Conservation (phyloP, 148 eudicot genomes). For the Chenopodium berlandieri region DNA sequence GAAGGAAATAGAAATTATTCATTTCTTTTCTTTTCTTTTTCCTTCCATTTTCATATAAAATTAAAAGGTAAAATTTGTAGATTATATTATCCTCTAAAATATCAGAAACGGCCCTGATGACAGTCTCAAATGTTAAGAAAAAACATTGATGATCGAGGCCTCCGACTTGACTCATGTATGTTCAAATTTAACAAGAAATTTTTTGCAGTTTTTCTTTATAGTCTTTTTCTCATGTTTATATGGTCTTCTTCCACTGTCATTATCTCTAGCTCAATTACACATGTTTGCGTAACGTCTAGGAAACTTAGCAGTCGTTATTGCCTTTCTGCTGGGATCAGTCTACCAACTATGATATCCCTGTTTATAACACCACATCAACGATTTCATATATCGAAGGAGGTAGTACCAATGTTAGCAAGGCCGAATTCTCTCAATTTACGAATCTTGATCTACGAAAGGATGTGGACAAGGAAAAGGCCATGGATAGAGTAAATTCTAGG, state of each 20-base stretch:
- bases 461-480: slow-evolving; percentile 19
- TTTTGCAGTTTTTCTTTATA: slow-evolving; percentile 35
- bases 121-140: slow-evolving; percentile 36
- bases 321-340: slow-evolving; percentile 58
- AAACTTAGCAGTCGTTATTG: slow-evolving; percentile 60
- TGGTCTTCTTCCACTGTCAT: slow-evolving; percentile 60
- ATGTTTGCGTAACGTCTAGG: slow-evolving; percentile 60
- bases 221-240: slow-evolving; percentile 43
- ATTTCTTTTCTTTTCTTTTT: background rate
- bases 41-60: background rate
- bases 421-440: background rate
- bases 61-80: background rate
- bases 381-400: background rate
- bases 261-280: slow-evolving; percentile 55
- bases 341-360: background rate
- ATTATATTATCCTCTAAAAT: slow-evolving; percentile 6
- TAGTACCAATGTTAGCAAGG: background rate
- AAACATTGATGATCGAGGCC: slow-evolving; percentile 26
- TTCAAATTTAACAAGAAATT: slow-evolving; percentile 28
- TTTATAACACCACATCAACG: background rate
- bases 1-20: background rate
- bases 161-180: slow-evolving; percentile 23
- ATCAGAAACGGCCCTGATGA: slow-evolving; percentile 14
- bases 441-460: background rate
- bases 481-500: slow-evolving; percentile 33